phyloP scores from a whole-genome alignment of 768 basidiomycete genomes.

The Dacryopinax spathularia region DNA sequence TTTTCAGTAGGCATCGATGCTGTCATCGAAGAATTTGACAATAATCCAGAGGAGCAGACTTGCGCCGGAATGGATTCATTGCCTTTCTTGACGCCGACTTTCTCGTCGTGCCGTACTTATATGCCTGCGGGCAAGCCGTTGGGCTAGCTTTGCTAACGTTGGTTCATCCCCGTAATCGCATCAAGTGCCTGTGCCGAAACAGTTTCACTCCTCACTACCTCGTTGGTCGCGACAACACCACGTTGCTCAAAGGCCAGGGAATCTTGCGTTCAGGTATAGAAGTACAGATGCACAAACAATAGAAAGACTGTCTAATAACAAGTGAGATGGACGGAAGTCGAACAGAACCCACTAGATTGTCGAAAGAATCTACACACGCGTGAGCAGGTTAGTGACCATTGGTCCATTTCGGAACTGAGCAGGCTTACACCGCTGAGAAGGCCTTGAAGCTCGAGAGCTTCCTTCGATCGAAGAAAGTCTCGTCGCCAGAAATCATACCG shows the following conservation, averaged over 20 bases:
- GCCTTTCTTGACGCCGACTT: too few species aligned
- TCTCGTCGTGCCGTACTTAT: background rate
- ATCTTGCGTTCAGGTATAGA: too few species aligned
- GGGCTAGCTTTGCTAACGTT: background rate
- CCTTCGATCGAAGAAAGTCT: slow-evolving; percentile 47
- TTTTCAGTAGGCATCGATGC: background rate
- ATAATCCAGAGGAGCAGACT: too few species aligned
- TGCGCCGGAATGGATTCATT: too few species aligned
- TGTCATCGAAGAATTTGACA: background rate
- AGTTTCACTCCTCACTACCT: too few species aligned
- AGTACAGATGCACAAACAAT: background rate
- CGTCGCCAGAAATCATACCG: slow-evolving; percentile 88
- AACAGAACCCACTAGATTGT: background rate
- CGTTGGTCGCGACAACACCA: too few species aligned
- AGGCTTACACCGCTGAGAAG: background rate
- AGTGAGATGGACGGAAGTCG: too few species aligned
- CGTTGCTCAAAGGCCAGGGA: too few species aligned
- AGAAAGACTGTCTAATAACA: too few species aligned
- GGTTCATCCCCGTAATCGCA: background rate
- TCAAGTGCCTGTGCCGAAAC: too few species aligned
- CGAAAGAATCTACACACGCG: background rate
- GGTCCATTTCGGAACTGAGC: background rate
- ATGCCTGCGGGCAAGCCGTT: too few species aligned
- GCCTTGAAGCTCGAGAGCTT: background rate
- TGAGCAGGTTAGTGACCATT: background rate